Conservation (phyloP, 139 green algal genomes). For the Chlamydomonas asymmetrica region DNA sequence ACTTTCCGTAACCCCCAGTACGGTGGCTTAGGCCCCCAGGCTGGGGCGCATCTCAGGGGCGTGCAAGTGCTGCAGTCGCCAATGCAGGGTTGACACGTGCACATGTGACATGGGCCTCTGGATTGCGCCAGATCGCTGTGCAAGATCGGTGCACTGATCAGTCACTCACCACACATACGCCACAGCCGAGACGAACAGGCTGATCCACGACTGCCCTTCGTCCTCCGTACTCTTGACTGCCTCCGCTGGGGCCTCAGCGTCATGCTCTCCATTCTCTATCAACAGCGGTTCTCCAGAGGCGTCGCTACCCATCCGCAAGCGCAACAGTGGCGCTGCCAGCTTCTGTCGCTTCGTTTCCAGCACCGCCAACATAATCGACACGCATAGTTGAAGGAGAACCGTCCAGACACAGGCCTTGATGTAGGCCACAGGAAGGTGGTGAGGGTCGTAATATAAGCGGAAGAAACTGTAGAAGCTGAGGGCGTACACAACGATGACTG, state of each 20-base stretch:
- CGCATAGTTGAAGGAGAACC: slow-evolving; percentile 32
- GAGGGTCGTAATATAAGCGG: slow-evolving; percentile 23
- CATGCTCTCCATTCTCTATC: neutral
- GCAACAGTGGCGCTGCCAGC: neutral
- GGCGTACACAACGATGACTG: neutral
- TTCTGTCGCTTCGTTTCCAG: neutral
- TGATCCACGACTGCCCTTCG: slow-evolving; percentile 34
- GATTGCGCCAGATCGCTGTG: too few species aligned
- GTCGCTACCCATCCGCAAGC: neutral
- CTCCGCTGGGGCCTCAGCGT: neutral
- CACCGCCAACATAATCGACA: neutral
- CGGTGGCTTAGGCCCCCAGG: too few species aligned
- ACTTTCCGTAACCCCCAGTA: too few species aligned
- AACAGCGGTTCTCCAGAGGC: neutral
- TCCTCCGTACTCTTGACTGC: neutral
- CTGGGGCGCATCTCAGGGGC: too few species aligned
- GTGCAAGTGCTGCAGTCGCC: too few species aligned
- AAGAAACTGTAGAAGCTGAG: slow-evolving; percentile 21
- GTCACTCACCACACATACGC: slow-evolving; percentile 61
- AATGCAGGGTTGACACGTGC: too few species aligned
- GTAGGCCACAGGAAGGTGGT: slow-evolving; percentile 27
- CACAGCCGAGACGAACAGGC: slow-evolving; percentile 35
- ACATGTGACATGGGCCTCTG: too few species aligned
- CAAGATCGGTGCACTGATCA: too few species aligned
- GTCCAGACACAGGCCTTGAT: slow-evolving; percentile 37